These are phyloP conservation scores for Phytophthora palmivora DNA, from an alignment of 352 stramenopile species.

Conservation along the genomic window DNA sequence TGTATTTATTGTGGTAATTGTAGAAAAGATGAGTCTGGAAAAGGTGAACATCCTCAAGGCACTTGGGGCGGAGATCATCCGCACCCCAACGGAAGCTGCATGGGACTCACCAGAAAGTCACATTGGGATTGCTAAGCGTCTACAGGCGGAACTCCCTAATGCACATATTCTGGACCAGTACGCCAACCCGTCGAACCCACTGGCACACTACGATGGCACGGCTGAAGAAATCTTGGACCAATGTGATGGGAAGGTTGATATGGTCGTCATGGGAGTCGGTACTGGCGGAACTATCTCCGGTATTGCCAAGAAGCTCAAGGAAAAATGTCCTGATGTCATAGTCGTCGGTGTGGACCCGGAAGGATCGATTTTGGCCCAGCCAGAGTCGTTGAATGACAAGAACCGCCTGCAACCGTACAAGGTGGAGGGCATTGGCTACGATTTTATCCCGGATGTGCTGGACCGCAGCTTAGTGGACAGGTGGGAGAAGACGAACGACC, in stretches of 20 bases:
- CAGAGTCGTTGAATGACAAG: constrained; percentile 93
- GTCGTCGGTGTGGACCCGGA: constrained; percentile 92
- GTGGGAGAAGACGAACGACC: constrained; percentile 96
- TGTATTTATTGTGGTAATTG: constrained; percentile 14
- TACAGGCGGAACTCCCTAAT: constrained; percentile 94
- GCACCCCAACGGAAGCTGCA: constrained; percentile 95
- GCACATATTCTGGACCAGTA: constrained; percentile 97
- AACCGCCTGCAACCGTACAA: constrained; percentile 89
- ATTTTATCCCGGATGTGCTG: constrained; percentile 96
- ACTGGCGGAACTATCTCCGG: constrained; percentile 96
- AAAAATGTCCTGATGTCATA: constrained; percentile 84
- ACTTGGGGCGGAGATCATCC: constrained; percentile 95
- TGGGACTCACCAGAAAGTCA: constrained; percentile 95
- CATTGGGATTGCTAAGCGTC: constrained; percentile 92
- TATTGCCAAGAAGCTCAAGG: constrained; percentile 94
- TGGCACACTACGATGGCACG: constrained; percentile 96
- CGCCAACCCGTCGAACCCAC: constrained; percentile 94
- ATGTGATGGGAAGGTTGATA: constrained; percentile 94
- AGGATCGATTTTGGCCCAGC: constrained; percentile 93
- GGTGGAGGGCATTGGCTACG: constrained; percentile 97
- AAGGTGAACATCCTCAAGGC: constrained; percentile 96
- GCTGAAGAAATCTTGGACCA: constrained; percentile 94
- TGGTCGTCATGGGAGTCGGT: constrained; percentile 94
- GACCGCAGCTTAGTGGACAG: constrained; percentile 92
- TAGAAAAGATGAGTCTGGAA: constrained; percentile 97